Evolutionary conservation across 768 basidiomycete species (phyloP).

Genomic region (Filobasidium floriforme): DNA sequence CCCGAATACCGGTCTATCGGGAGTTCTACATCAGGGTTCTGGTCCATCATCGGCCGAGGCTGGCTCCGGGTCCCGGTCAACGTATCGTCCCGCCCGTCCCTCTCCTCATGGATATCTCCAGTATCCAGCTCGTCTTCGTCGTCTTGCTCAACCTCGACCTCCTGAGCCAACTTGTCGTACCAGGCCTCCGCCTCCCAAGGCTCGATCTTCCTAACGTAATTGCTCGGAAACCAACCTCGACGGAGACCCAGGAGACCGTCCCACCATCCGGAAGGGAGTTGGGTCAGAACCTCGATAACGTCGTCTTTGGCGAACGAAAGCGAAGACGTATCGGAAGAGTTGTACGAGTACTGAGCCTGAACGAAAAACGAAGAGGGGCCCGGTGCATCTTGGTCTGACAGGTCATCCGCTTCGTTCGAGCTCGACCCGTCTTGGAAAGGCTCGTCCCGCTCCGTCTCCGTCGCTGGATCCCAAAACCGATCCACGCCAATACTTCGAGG

Average conservation of each 20-base stretch:
- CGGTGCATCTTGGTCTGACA: not conserved
- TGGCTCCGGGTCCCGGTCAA: not conserved
- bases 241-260: slow-evolving; percentile 83
- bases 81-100: not conserved
- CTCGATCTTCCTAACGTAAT: slow-evolving; percentile 71
- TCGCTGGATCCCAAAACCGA: too few species aligned
- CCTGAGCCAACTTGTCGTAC: slow-evolving; percentile 48
- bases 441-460: too few species aligned
- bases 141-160: slow-evolving; percentile 13
- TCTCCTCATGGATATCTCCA: too few species aligned
- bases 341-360: slow-evolving; percentile 73
- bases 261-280: slow-evolving; percentile 95
- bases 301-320: slow-evolving; percentile 80
- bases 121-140: slow-evolving; percentile 1
- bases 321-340: slow-evolving; percentile 77
- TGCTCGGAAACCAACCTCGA: slow-evolving; percentile 85
- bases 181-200: slow-evolving; percentile 68
- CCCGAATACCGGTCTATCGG: not conserved
- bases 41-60: not conserved
- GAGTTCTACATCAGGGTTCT: too few species aligned
- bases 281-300: slow-evolving; percentile 86
- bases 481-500: too few species aligned
- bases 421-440: too few species aligned
- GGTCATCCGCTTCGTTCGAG: not conserved
- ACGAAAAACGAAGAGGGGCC: slow-evolving; percentile 61